Evolutionary conservation across 2,329 filamentous ascomycete species (phyloP).

Genomic region (Alternaria longipes): DNA sequence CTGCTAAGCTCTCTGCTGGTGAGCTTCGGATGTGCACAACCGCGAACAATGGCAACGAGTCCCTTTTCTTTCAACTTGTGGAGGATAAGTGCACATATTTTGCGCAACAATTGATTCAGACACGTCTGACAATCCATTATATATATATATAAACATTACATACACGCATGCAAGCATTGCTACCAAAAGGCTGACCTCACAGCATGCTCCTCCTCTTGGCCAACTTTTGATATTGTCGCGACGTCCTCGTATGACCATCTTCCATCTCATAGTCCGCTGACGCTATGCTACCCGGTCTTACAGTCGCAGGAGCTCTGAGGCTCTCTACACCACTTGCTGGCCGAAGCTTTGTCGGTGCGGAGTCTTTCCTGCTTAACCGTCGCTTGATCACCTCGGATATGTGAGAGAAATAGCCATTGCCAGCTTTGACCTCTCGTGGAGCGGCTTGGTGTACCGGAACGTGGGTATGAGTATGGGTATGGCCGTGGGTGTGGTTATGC

Average conservation of each 20-base stretch:
- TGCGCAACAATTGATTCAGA: not conserved
- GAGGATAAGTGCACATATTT: too few relatives aligned
- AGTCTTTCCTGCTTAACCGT: conserved; percentile 24
- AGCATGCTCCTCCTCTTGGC: conserved; percentile 51
- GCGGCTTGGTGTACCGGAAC: conserved; percentile 2
- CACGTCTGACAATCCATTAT: not conserved
- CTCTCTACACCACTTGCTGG: conserved; percentile 32
- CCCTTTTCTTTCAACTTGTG: too few relatives aligned
- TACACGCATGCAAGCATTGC: not conserved
- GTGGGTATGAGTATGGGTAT: conserved; percentile 19
- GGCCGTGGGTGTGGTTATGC: conserved; percentile 20
- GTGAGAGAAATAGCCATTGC: conserved; percentile 8
- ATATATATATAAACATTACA: conserved; percentile 1
- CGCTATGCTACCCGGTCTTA: conserved; percentile 36
- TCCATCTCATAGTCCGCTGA: conserved; percentile 44
- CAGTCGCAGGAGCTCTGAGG: conserved; percentile 13
- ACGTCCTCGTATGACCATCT: conserved; percentile 44
- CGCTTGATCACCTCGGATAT: conserved; percentile 15
- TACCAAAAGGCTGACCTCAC: conserved; percentile 21
- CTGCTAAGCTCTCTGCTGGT: too few relatives aligned
- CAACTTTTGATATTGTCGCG: conserved; percentile 46
- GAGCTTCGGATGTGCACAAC: too few relatives aligned
- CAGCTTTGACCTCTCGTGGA: not conserved
- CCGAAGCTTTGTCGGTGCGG: conserved; percentile 23
- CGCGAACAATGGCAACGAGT: too few relatives aligned